phyloP scores from a whole-genome alignment of 2,329 filamentous ascomycete species.

The Sporothrix globosa region DNA sequence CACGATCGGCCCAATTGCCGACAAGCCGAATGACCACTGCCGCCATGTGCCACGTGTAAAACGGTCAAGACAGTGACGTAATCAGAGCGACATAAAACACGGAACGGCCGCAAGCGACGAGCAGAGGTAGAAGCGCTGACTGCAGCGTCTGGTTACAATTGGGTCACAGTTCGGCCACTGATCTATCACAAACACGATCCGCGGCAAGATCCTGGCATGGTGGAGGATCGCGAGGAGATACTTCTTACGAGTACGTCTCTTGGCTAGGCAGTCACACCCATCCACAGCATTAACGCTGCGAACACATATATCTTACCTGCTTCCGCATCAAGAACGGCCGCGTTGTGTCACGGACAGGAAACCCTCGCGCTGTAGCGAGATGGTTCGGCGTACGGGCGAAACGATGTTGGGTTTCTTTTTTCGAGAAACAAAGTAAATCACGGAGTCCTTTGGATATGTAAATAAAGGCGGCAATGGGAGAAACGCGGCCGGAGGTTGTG shows the following conservation, averaged over 20 bases:
- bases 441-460: neutral
- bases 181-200: slow-evolving; percentile 13
- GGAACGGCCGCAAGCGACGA: slow-evolving; percentile 17
- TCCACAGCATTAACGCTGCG: neutral
- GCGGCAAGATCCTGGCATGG: slow-evolving; percentile 12
- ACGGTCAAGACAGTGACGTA: neutral
- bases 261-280: slow-evolving; percentile 8
- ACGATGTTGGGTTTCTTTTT: no score
- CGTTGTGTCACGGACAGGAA: neutral
- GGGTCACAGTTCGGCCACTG: neutral
- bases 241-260: neutral
- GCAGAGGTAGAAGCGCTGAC: neutral
- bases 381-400: slow-evolving; percentile 13
- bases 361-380: neutral
- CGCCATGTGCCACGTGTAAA: neutral
- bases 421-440: neutral
- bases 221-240: slow-evolving; percentile 23
- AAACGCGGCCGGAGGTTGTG: neutral
- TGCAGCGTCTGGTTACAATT: neutral
- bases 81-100: neutral
- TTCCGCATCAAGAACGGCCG: neutral
- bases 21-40: slow-evolving; percentile 5
- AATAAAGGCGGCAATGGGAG: neutral
- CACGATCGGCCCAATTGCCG: neutral
- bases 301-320: slow-evolving; percentile 7